Percentiles rank a stretch among this genome's conserved stretches.
Conservation (phyloP, 2,329 filamentous ascomycete genomes). For the Pseudogymnoascus destructans region DNA sequence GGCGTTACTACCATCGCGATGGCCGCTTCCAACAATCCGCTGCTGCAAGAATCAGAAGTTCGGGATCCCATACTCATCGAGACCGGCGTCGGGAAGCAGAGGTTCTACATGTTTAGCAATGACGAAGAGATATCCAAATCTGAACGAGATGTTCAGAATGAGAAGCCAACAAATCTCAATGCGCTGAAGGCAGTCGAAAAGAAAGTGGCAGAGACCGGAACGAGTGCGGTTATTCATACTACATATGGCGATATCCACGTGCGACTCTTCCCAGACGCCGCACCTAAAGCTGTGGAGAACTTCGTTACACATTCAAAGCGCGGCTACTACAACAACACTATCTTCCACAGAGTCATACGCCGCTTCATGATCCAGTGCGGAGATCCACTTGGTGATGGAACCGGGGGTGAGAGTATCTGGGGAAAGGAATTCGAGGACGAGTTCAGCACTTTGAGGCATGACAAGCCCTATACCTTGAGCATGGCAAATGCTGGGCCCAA, state of each 20-base stretch:
- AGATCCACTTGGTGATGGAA: constrained; percentile 78
- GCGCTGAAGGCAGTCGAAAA: constrained; percentile 40
- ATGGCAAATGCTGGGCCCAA: constrained; percentile 97
- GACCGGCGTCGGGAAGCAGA: constrained; percentile 73
- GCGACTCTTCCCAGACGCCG: constrained; percentile 81
- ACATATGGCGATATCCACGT: constrained; percentile 89
- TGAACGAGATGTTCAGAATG: constrained; percentile 84
- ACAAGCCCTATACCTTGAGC: constrained; percentile 89
- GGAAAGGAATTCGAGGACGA: constrained; percentile 88
- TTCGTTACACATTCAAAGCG: constrained; percentile 83
- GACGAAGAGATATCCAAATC: constrained; percentile 72
- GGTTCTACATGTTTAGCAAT: constrained; percentile 98
- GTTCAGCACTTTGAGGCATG: constrained; percentile 80
- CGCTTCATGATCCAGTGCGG: constrained; percentile 97
- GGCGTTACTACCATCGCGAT: constrained; percentile 88
- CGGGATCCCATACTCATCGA: constrained; percentile 79
- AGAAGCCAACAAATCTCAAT: constrained; percentile 62
- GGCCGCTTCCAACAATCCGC: constrained; percentile 87
- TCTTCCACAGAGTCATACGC: constrained; percentile 92
- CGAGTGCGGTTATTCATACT: constrained; percentile 76
- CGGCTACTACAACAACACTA: constrained; percentile 94
- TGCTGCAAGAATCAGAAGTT: constrained; percentile 81
- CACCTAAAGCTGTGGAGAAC: constrained; percentile 92
- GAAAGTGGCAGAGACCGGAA: constrained; percentile 60
- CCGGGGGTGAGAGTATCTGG: constrained; percentile 86